A percentile compares a stretch with the other conserved stretches of the same genome.
These are phyloP conservation scores for Apophysomyces variabilis DNA, from an alignment of 371 early-diverging fungal species.

Conservation along the genomic window DNA sequence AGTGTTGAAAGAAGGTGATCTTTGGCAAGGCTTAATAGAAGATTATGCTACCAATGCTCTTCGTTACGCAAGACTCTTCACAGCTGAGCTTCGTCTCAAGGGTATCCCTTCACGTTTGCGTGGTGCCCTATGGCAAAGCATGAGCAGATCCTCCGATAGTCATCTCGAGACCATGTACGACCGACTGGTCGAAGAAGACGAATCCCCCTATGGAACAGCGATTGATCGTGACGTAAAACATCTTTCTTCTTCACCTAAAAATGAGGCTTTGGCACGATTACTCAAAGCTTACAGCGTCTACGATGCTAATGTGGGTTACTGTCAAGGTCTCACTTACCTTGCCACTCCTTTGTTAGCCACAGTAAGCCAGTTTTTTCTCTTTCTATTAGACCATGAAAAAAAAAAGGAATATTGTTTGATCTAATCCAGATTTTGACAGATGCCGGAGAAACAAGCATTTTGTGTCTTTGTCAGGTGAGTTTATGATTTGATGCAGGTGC, in stretches of 20 bases:
- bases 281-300: conserved; percentile 90
- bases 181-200: conserved; percentile 65
- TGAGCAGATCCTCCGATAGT: conserved; percentile 71
- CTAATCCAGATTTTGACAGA: conserved; percentile 44
- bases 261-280: conserved; percentile 75
- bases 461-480: conserved; percentile 70
- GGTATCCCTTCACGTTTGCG: conserved; percentile 74
- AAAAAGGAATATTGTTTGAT: not conserved
- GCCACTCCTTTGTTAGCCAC: conserved; percentile 83
- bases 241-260: conserved; percentile 38
- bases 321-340: conserved; percentile 88
- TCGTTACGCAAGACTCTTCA: not conserved
- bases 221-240: conserved; percentile 82
- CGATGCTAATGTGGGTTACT: conserved; percentile 91
- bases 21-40: conserved; percentile 3
- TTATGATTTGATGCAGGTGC: not conserved
- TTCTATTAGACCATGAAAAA: not conserved
- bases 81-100: conserved; percentile 1
- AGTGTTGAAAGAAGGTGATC: conserved; percentile 6
- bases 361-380: conserved; percentile 43
- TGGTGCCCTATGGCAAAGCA: conserved; percentile 86
- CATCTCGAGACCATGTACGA: conserved; percentile 75
- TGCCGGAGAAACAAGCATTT: conserved; percentile 92
- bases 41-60: conserved; percentile 9
- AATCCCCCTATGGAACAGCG: conserved; percentile 68